Base-by-base conservation (phyloP, 805 yeast genomes). In the Teunomyces stri region DNA sequence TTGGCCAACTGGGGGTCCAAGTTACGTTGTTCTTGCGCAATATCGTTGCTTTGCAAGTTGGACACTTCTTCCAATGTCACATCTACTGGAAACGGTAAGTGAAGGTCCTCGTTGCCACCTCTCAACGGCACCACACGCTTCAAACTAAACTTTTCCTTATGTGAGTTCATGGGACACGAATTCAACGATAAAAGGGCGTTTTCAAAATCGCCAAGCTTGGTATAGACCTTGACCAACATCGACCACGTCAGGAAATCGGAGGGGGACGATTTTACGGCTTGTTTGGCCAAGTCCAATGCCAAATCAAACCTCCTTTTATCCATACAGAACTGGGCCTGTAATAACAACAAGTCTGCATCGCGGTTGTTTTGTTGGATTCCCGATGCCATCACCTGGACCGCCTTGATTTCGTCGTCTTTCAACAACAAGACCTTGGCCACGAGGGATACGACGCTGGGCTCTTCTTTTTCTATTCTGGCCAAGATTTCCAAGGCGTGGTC, bases 161-260 rank as follows among this genome's bases (percentile, higher is more conserved):
- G 81, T 9, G 86, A 79, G 45, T 83, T 83, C 89, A 87, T 85
- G 20, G 95, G 95, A 58, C 91, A 85, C 12, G 92, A 82, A 57
- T 87, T 87, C 53, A 87, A 71, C 1, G 90, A 80, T 47, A 86
- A 66, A 45, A 87, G 70, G 1, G 94, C 87, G 54, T 84, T 79
- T 60, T 86, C 91, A 60, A 81, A 80, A 62, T 85, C 84, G 22
- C 81, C 82, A 44, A 80, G 60, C 39, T 76, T 75, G 34, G 86
- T 79, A 62, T 87, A 86, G 1, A 81, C 78, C 54, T 76, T 75
- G 6, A 86, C 87, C 48, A 87, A 64, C 48, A 79, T 66, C 3
- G 84, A 76, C 96, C 96, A 87, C 2, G 89, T 80, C 53, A 74
- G 78, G 62, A 86, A 87, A 56, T 82, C 87, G 5, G 90, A 84